Percentiles rank a stretch among this genome's conserved stretches.
Evolutionary conservation across 208 protist species (phyloP).

Genomic region (Lotmaria passim): DNA sequence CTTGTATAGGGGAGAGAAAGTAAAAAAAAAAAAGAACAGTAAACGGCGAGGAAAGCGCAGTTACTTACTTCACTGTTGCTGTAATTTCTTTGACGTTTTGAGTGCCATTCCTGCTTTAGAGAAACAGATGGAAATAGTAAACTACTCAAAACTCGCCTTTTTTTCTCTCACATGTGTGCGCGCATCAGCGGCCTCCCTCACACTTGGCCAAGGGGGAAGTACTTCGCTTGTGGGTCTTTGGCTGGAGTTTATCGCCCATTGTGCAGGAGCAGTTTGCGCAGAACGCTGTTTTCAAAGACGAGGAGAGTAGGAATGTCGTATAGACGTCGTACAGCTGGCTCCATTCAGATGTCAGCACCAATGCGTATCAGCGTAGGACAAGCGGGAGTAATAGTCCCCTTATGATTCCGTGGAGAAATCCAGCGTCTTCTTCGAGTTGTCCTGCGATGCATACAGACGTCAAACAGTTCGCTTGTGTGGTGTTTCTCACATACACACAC

Average conservation of each 20-base stretch:
- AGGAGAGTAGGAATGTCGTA: conserved; percentile 25
- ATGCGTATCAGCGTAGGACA: conserved; percentile 32
- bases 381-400: conserved; percentile 33
- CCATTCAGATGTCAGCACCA: conserved; percentile 15
- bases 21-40: too few species aligned
- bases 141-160: background rate
- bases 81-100: too few species aligned
- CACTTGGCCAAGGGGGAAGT: conserved; percentile 62
- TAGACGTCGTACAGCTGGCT: background rate
- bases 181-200: conserved; percentile 7
- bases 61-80: too few species aligned
- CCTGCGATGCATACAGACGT: conserved; percentile 60
- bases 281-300: conserved; percentile 47
- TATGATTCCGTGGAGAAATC: conserved; percentile 34
- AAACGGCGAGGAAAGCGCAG: too few species aligned
- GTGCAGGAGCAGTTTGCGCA: conserved; percentile 29
- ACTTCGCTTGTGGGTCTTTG: conserved; percentile 39
- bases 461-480: conserved; percentile 52
- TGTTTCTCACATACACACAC: conserved; percentile 48
- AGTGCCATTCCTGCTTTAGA: too few species aligned
- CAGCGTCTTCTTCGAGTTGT: conserved; percentile 48
- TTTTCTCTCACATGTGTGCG: background rate
- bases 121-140: background rate
- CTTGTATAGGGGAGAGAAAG: too few species aligned
- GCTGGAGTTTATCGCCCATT: conserved; percentile 36